Base-by-base conservation (phyloP, 2,329 filamentous ascomycete genomes). In the Aspergillus sp. region DNA sequence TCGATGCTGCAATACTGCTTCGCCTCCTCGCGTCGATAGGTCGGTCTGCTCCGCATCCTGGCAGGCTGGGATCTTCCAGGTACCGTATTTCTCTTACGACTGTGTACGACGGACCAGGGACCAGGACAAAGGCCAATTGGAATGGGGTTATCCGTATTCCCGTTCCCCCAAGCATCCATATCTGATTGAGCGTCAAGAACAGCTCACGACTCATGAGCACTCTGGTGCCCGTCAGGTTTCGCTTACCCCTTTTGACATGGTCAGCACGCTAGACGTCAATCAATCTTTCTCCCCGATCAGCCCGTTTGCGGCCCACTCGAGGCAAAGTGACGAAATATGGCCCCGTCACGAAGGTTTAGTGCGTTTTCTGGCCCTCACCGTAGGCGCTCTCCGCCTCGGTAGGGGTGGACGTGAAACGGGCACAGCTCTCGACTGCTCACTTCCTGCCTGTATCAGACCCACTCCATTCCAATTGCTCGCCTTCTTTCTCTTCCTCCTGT, bases 211-310 rank as follows among this genome's bases (percentile, higher is more conserved):
- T 33, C n/a, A 9, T 9, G 27, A 30, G 27, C 9, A 30, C 27
- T 30, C 9, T 3, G 27, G 27, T 30, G 19, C 20, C 20, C 20
- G 20, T 34, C 37, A 13, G 50, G 2, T 20, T 44, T 51, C 22
- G 39, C 22, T 53, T 57, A 56, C 53, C 54, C 52, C 56, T 59
- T 56, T 51, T 56, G 54, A 57, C 41, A 47, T 54, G 51, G 54
- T 63, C 42, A 55, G 51, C 44, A 33, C 54, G 46, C 59, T 63
- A 60, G 47, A 61, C 42, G 56, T 62, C 57, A 62, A 62, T 64
- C 54, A 51, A 48, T 57, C 54, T 57, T 57, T 59, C 55, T 56
- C 56, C 57, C 54, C 61, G 62, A 61, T 62, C 58, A 58, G 53
- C 58, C 60, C 54, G 57, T 61, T 61, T 59, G 46, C 27, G 62